Evolutionary conservation across 208 protist genomes (phyloP).

Genomic region (Novymonas esmeraldas): DNA sequence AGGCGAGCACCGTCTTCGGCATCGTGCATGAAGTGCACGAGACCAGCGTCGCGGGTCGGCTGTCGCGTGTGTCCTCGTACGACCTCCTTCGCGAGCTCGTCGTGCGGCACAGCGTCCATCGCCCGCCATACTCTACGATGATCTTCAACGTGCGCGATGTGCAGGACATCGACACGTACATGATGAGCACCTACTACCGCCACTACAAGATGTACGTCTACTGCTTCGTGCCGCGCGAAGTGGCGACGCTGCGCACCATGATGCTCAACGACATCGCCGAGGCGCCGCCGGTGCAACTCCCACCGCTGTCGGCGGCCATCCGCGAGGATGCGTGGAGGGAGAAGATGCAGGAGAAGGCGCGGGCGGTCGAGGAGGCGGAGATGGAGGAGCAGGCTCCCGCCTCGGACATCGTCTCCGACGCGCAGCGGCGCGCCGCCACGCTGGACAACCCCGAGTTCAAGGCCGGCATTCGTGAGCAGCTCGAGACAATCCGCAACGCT

Average conservation of each 20-base stretch:
- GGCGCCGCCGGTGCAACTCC: conserved; percentile 57
- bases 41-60: conserved; percentile 59
- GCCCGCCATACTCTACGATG: conserved; percentile 86
- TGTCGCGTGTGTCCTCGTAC: conserved; percentile 72
- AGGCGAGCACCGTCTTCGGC: conserved; percentile 81
- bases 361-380: conserved; percentile 46
- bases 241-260: conserved; percentile 56
- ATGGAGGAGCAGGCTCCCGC: conserved; percentile 46
- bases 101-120: conserved; percentile 81
- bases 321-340: conserved; percentile 57
- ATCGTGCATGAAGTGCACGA: conserved; percentile 75
- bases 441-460: conserved; percentile 66
- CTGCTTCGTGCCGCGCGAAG: conserved; percentile 78
- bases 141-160: conserved; percentile 86
- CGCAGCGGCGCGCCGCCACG: conserved; percentile 38
- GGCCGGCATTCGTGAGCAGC: conserved; percentile 80
- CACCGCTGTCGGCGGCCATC: conserved; percentile 60
- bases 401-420: conserved; percentile 50
- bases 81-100: conserved; percentile 72
- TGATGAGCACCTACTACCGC: conserved; percentile 87
- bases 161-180: conserved; percentile 86
- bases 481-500: conserved; percentile 67
- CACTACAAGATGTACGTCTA: conserved; percentile 94
- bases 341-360: conserved; percentile 74
- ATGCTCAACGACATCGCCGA: conserved; percentile 53